Evolutionary conservation across 352 stramenopile species (phyloP), one percentile per base, ranked within the genome.

Genomic region (Paralagenidium karlingii): DNA sequence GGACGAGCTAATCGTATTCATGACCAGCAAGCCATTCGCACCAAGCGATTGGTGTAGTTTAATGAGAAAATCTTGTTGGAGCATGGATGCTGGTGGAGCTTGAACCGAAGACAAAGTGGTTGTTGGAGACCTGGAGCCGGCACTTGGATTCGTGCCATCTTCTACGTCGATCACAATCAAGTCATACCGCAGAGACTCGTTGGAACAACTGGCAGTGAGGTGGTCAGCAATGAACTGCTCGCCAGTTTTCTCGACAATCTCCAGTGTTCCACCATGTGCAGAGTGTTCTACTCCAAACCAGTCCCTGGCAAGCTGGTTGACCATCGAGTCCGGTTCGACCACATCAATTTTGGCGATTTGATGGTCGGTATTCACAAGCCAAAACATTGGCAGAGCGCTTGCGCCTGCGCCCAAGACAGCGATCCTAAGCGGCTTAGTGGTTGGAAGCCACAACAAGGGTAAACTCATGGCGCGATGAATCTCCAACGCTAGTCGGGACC

Each of bases 121-220:
- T n/a, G n/a, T n/a, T n/a, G n/a, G n/a, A n/a, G n/a, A n/a, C n/a
- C n/a, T n/a, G n/a, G n/a, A 19, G 52, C 58, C n/a, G 22, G 43
- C 26, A 41, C 41, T 20, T 24, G 53, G 10, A 3, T 36, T 47
- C 26, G 55, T 52, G 3, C 69, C 74, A 28, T 53, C 59, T 36
- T 89, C 75, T 2, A 89, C 75, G 40, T 89, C 75, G 16, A 89
- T 7, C 7, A 82, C 24, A 8, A 83, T 8, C 3, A 81, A 16
- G 48, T 84, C 67, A 25, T 67, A 60, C 1, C n/a, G n/a, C n/a
- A n/a, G n/a, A n/a, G n/a, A n/a, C n/a, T n/a, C n/a, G n/a, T 16
- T 19, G 18, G 12, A 30, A 29, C 9, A 27, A 8, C 24, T 18
- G 7, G 53, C 26, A 3, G 40, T 15, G 0, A 45, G 25, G 13